Percentiles rank a stretch among this genome's conserved stretches.
phyloP scores from a whole-genome alignment of 352 stramenopile genomes.

The Globisporangium solare region DNA sequence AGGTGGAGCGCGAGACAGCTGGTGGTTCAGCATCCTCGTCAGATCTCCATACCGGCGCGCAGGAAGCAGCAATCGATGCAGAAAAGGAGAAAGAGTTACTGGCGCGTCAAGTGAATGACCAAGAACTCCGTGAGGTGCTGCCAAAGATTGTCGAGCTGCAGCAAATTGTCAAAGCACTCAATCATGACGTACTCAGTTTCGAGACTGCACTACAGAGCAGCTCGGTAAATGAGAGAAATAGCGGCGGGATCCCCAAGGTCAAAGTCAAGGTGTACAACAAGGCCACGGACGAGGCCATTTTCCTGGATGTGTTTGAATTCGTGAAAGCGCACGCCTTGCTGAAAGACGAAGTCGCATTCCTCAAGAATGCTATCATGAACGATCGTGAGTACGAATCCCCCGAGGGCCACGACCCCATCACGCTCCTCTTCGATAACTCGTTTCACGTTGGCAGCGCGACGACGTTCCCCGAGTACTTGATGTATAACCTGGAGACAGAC shows the following conservation, averaged over 20 bases:
- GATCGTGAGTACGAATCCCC: slow-evolving; percentile 85
- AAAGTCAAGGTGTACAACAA: slow-evolving; percentile 91
- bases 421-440: slow-evolving; percentile 91
- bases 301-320: slow-evolving; percentile 93
- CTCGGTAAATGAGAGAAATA: slow-evolving; percentile 34
- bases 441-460: slow-evolving; percentile 90
- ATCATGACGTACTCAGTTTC: slow-evolving; percentile 89
- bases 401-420: slow-evolving; percentile 85
- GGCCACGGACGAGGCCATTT: slow-evolving; percentile 85
- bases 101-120: slow-evolving; percentile 81
- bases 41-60: slow-evolving; percentile 18
- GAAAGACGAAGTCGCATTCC: slow-evolving; percentile 86
- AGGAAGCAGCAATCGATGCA: slow-evolving; percentile 31
- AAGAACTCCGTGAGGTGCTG: slow-evolving; percentile 90
- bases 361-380: slow-evolving; percentile 90
- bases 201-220: slow-evolving; percentile 87
- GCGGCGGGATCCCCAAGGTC: slow-evolving; percentile 66
- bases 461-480: slow-evolving; percentile 90
- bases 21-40: slow-evolving; percentile 3
- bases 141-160: slow-evolving; percentile 91
- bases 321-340: slow-evolving; percentile 81
- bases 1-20: slow-evolving; percentile 39
- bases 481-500: slow-evolving; percentile 92
- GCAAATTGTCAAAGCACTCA: slow-evolving; percentile 88
- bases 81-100: slow-evolving; percentile 65